Evolutionary conservation across 2,329 filamentous ascomycete genomes (phyloP).

Genomic region (Trichoderma sp.): DNA sequence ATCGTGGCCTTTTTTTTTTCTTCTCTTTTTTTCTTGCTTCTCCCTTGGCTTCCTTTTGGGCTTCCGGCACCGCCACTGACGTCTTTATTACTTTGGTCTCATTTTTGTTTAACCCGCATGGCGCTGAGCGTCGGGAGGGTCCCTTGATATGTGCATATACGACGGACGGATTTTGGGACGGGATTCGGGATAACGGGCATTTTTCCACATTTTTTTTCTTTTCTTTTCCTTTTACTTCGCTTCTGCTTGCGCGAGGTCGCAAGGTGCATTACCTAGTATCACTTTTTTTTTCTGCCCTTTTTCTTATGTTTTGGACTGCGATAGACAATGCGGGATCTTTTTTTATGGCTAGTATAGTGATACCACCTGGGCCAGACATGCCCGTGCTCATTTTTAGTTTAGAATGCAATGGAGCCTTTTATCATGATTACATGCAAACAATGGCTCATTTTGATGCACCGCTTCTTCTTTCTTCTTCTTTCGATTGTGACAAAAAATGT

Average conservation of each 20-base stretch:
- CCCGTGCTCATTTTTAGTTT: conserved; percentile 3
- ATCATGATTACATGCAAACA: not conserved
- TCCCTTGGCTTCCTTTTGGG: not conserved
- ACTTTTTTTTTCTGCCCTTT: conserved; percentile 20
- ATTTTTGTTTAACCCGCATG: not conserved
- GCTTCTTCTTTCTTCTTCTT: not conserved
- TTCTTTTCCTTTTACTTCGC: not conserved
- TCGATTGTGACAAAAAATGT: not conserved
- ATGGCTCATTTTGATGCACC: not conserved
- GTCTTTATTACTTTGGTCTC: conserved; percentile 8
- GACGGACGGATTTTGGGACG: not conserved
- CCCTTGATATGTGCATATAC: conserved; percentile 1
- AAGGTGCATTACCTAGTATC: conserved; percentile 17
- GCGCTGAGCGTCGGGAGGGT: conserved; percentile 12
- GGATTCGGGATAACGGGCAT: not conserved
- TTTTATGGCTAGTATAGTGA: conserved; percentile 12
- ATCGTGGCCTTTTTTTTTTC: not conserved
- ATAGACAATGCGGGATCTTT: conserved; percentile 13
- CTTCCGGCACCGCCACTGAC: conserved; percentile 16
- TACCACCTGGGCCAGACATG: conserved; percentile 15
- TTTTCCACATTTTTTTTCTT: not conserved
- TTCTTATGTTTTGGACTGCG: conserved; percentile 1
- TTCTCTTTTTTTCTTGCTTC: not conserved
- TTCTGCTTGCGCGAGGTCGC: conserved; percentile 14
- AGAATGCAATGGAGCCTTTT: conserved; percentile 10